These are phyloP conservation scores for Ceratobasidium sp. DNA, from an alignment of 1,284 basidiomycete species.

Conservation along the genomic window DNA sequence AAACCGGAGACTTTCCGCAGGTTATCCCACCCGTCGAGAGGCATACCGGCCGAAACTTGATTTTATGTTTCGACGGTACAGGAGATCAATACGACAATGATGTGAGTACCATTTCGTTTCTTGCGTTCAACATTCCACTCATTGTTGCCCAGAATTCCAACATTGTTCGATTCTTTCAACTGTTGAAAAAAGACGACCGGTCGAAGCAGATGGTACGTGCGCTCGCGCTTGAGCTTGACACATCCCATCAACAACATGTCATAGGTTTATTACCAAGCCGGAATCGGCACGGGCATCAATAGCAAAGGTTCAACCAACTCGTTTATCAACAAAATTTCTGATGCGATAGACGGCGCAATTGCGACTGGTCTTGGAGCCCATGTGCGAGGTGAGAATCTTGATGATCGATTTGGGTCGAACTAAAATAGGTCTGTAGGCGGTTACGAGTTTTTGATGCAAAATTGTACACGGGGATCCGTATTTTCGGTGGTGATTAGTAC, in stretches of 20 bases:
- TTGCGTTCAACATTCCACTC: background rate
- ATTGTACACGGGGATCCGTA: slow-evolving; percentile 50
- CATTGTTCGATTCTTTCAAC: slow-evolving; percentile 39
- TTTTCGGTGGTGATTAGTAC: no score
- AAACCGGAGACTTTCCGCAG: slow-evolving; percentile 2
- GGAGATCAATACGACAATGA: slow-evolving; percentile 40
- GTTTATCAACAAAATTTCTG: slow-evolving; percentile 9
- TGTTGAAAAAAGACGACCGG: slow-evolving; percentile 36
- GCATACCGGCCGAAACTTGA: slow-evolving; percentile 30
- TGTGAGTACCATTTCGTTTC: slow-evolving; percentile 10
- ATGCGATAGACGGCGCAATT: slow-evolving; percentile 5
- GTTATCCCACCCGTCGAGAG: slow-evolving; percentile 10
- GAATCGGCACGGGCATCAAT: slow-evolving; percentile 39
- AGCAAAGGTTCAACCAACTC: slow-evolving; percentile 1
- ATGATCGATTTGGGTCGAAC: slow-evolving; percentile 22
- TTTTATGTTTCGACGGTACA: slow-evolving; percentile 45
- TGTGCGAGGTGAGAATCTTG: background rate
- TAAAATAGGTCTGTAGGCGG: slow-evolving; percentile 52
- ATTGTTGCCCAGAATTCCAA: slow-evolving; percentile 36
- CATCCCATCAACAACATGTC: background rate
- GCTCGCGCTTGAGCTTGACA: background rate
- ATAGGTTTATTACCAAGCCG: slow-evolving; percentile 43
- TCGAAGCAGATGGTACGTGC: slow-evolving; percentile 34
- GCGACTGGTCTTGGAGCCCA: slow-evolving; percentile 13
- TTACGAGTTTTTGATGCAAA: slow-evolving; percentile 73